phyloP scores from a whole-genome alignment of 768 basidiomycete species.

The Favolaschia claudopus region DNA sequence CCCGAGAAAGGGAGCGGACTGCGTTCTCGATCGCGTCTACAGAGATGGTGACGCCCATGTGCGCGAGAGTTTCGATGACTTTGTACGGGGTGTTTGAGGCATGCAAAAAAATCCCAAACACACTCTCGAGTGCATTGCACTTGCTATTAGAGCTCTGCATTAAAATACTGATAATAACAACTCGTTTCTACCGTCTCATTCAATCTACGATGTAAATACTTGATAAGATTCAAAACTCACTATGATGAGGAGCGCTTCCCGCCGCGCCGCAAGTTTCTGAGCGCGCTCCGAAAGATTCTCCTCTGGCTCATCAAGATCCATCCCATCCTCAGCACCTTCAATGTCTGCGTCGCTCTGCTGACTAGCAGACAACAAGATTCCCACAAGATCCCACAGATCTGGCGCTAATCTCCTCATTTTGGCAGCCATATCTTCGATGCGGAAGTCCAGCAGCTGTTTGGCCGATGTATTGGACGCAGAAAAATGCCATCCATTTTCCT shows the following conservation, averaged over 20 bases:
- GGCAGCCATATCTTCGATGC: constrained; percentile 10
- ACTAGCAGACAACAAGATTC: background rate
- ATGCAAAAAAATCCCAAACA: constrained; percentile 35
- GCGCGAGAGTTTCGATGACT: constrained; percentile 30
- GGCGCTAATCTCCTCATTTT: constrained; percentile 7
- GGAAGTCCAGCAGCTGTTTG: constrained; percentile 15
- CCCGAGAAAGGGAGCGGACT: constrained; percentile 23
- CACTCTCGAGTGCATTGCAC: constrained; percentile 28
- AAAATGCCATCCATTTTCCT: constrained; percentile 2
- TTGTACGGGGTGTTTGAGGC: constrained; percentile 30
- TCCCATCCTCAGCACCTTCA: background rate
- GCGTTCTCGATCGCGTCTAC: constrained; percentile 23
- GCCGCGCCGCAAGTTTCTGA: background rate
- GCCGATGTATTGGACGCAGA: constrained; percentile 2
- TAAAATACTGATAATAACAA: constrained; percentile 11
- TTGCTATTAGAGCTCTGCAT: constrained; percentile 9
- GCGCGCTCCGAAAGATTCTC: background rate
- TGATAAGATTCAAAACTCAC: no score
- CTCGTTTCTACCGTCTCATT: constrained; percentile 13
- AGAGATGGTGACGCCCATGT: constrained; percentile 32
- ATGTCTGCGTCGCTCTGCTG: background rate
- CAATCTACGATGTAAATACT: no score
- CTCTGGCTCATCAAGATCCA: background rate
- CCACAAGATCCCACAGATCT: constrained; percentile 7
- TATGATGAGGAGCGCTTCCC: background rate